These are phyloP conservation scores for Arthrobotrys conoides DNA, from an alignment of 2,329 filamentous ascomycete genomes.

Conservation along the genomic window DNA sequence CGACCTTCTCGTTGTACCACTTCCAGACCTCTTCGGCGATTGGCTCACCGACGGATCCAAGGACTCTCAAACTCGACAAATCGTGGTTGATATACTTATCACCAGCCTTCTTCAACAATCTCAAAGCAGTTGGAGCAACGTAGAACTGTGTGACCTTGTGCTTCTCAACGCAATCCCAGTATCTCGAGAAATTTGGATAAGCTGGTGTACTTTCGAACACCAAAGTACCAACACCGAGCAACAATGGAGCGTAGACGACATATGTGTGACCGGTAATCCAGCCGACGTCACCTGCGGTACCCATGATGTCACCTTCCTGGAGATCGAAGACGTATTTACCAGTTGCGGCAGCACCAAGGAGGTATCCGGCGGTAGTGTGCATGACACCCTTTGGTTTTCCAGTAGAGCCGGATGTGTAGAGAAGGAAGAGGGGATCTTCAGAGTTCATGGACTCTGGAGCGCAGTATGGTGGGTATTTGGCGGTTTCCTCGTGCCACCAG, in stretches of 20 bases:
- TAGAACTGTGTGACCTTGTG: conserved; percentile 98
- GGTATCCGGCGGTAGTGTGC: conserved; percentile 95
- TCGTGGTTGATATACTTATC: conserved; percentile 90
- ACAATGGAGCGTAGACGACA: conserved; percentile 93
- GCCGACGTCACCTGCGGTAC: conserved; percentile 97
- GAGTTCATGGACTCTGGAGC: conserved; percentile 89
- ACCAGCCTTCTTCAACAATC: conserved; percentile 93
- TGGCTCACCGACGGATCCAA: conserved; percentile 96
- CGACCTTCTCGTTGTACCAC: conserved; percentile 97
- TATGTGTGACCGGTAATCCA: conserved; percentile 99
- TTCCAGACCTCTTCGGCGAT: conserved; percentile 99
- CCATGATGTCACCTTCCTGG: conserved; percentile 91
- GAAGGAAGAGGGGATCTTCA: conserved; percentile 95
- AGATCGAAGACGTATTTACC: conserved; percentile 99
- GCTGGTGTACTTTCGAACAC: conserved; percentile 98
- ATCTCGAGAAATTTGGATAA: conserved; percentile 96
- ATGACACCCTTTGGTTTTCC: conserved; percentile 99
- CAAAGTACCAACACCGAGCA: conserved; percentile 92
- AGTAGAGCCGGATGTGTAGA: conserved; percentile 97
- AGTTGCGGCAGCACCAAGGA: conserved; percentile 91
- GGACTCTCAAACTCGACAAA: conserved; percentile 89
- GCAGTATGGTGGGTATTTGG: conserved; percentile 95
- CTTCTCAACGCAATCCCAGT: conserved; percentile 98
- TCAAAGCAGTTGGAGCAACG: conserved; percentile 92
- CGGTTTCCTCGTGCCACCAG: conserved; percentile 99